Conservation (phyloP, 441 rosid genomes). For the Gossypium gossypioides region DNA sequence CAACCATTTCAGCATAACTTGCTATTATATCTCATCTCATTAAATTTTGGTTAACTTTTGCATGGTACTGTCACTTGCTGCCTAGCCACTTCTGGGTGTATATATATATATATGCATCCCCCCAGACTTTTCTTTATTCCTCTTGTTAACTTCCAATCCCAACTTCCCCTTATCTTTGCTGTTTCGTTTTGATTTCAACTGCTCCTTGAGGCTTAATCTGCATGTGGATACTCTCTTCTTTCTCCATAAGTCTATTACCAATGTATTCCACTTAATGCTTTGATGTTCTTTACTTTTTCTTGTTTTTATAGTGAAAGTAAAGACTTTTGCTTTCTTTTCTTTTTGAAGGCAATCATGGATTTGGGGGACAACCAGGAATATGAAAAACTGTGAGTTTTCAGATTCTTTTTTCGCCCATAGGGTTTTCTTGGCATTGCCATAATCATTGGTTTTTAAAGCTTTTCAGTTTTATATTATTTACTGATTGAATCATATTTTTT, state of each 20-base stretch:
- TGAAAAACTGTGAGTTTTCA: no score
- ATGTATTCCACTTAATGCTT: background rate
- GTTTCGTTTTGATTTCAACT: background rate
- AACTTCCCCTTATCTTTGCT: background rate
- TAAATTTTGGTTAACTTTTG: no score
- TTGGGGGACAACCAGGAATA: no score
- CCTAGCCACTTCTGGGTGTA: no score
- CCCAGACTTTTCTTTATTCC: background rate
- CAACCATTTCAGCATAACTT: slow-evolving; percentile 10
- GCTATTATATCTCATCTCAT: no score
- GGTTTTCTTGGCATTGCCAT: background rate
- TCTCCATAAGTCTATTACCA: background rate
- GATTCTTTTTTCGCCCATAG: no score
- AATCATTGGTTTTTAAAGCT: background rate
- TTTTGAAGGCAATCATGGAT: no score
- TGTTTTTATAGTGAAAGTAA: background rate
- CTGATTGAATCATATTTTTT: background rate
- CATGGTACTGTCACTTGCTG: no score
- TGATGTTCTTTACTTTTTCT: background rate
- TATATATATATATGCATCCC: no score
- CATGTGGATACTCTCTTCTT: background rate
- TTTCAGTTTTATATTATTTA: background rate
- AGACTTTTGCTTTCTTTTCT: no score
- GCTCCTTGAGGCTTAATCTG: background rate
- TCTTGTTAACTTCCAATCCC: background rate